Conservation (phyloP, 257 asterid species). For the Fraxinus excelsior region DNA sequence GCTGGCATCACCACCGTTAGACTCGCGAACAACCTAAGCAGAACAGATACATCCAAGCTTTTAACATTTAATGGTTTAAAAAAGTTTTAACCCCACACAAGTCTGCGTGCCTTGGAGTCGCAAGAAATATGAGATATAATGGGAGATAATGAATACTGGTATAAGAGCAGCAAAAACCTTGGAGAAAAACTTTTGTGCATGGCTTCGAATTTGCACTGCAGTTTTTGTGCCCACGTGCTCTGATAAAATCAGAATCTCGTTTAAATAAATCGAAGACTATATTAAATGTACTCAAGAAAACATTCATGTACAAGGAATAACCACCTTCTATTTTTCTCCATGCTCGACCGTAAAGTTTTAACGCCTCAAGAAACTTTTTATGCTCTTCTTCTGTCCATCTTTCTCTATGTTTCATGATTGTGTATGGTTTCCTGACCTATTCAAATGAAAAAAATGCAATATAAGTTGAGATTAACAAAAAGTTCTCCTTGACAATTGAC, state of each 20-base stretch:
- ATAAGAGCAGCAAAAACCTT: conserved; percentile 73
- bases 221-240: conserved; percentile 94
- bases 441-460: conserved; percentile 11
- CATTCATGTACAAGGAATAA: background rate
- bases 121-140: conserved; percentile 44
- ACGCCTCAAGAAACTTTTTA: conserved; percentile 78
- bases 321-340: conserved; percentile 96
- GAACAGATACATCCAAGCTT: conserved; percentile 15
- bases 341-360: conserved; percentile 87
- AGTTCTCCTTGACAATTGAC: background rate
- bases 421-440: conserved; percentile 86
- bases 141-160: conserved; percentile 46
- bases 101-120: conserved; percentile 50
- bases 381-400: conserved; percentile 97
- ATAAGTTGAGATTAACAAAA: background rate
- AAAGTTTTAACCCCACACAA: background rate
- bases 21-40: conserved; percentile 76
- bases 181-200: conserved; percentile 94
- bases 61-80: background rate
- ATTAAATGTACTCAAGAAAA: background rate
- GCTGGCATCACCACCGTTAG: conserved; percentile 45
- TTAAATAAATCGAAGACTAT: conserved; percentile 3
- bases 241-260: conserved; percentile 28
- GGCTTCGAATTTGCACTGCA: conserved; percentile 97
- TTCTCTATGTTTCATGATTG: conserved; percentile 90